Base-by-base conservation (phyloP, 1,284 basidiomycete genomes). In the Cutaneotrichosporon cutaneum region DNA sequence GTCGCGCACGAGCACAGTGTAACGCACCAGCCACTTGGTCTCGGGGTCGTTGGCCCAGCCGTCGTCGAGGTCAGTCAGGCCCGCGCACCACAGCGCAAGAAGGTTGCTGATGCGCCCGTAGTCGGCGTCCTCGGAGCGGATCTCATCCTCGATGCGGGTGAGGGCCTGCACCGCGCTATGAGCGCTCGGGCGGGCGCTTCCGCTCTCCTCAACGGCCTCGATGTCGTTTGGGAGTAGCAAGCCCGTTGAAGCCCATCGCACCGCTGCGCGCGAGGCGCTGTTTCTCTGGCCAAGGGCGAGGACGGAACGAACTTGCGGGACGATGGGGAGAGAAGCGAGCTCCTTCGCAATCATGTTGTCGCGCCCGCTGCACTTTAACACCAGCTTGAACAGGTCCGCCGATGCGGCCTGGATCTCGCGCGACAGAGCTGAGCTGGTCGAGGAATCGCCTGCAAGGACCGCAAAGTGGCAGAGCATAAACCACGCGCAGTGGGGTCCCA, bases 251-350 rank as follows among this genome's bases (percentile, higher is more conserved):
- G 58, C 18, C 53, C 58, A 56, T 4, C 48, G 50, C 11, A 44
- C 48, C 2, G 52, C n/a, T 1, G 16, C n/a, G 2, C 59, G 57
- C 21, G 48, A n/a, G 0, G n/a, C 26, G 1, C 26, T 10, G 2
- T 44, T 50, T 3, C 42, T 26, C 22, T 24, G 42, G 1, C 63
- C 59, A 1, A 64, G 54, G 0, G 58, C 45, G 14, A 53, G 58
- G 33, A 64, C 22, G 3, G 56, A 51, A 1, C 44, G 32, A 8
- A 47, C 54, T 24, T 61, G 53, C 2, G 44, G 48, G 6, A 36
- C 39, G 6, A 54, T 42, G 0, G 57, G 33, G 5, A 54, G 42
- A 2, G 33, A 11, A 1, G 53, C 47, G 5, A 61, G 32, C 6
- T 36, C 44, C 0, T 27, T 16, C 0, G 52, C 50, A 3, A 56